Percentiles rank a stretch among this genome's conserved stretches.
Conservation (phyloP, 2,329 filamentous ascomycete genomes). For the Leptographium wingfieldii region DNA sequence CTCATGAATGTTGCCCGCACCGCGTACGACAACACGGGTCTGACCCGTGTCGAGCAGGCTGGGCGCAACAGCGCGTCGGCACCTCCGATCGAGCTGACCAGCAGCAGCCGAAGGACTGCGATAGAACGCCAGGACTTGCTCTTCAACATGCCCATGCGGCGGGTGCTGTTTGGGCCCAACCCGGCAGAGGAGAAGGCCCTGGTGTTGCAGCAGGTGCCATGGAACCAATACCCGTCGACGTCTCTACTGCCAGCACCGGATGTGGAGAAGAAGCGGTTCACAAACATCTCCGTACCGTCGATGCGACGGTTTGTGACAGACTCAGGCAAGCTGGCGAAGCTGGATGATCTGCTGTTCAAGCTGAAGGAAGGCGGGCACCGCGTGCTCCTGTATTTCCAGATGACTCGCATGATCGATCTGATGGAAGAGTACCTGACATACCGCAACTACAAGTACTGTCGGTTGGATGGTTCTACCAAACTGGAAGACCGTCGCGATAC, state of each 20-base stretch:
- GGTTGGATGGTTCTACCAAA: conserved; percentile 92
- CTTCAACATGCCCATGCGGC: conserved; percentile 69
- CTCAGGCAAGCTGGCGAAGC: conserved; percentile 85
- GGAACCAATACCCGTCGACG: conserved; percentile 47
- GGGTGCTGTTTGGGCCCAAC: conserved; percentile 57
- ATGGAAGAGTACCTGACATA: conserved; percentile 99
- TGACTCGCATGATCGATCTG: conserved; percentile 98
- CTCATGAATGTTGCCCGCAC: conserved; percentile 67
- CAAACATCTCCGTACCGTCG: conserved; percentile 81
- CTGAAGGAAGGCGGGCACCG: conserved; percentile 89
- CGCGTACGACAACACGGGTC: conserved; percentile 55
- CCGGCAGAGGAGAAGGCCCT: conserved; percentile 58
- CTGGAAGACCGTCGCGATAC: conserved; percentile 94
- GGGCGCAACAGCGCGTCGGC: conserved; percentile 68
- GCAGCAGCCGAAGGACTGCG: conserved; percentile 51
- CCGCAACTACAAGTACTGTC: conserved; percentile 97
- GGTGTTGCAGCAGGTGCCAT: conserved; percentile 58
- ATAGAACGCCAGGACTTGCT: conserved; percentile 59
- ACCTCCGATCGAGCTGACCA: conserved; percentile 72
- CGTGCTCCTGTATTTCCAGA: conserved; percentile 97
- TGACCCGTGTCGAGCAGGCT: conserved; percentile 69
- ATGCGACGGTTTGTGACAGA: conserved; percentile 98
- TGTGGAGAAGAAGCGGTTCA: conserved; percentile 73
- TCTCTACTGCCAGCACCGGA: conserved; percentile 65
- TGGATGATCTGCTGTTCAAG: conserved; percentile 76